phyloP scores from a whole-genome alignment of 306 rosid genomes.

The Neltuma alba region DNA sequence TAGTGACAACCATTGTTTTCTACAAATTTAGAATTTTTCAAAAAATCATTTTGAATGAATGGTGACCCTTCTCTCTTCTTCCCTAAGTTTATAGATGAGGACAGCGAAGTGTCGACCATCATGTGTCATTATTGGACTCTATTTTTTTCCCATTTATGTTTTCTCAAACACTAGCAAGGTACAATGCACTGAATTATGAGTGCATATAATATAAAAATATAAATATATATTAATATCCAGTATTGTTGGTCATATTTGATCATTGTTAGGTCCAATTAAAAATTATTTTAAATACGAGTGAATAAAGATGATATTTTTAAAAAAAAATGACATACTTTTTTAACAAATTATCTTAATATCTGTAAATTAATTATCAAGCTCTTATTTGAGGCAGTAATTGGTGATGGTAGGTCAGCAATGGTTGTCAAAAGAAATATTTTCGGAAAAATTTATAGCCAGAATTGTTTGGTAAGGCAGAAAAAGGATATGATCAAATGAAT shows the following conservation, averaged over 20 bases:
- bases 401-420: too few species aligned
- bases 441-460: background rate
- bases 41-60: background rate
- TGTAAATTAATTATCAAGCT: too few species aligned
- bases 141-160: background rate
- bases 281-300: too few species aligned
- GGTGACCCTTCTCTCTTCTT: constrained; percentile 13
- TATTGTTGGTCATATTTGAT: too few species aligned
- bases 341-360: too few species aligned
- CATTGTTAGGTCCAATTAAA: too few species aligned
- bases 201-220: too few species aligned
- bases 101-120: constrained; percentile 1
- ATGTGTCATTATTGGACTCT: constrained; percentile 21
- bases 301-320: too few species aligned
- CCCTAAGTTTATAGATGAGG: background rate
- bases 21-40: background rate
- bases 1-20: background rate
- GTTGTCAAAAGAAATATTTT: too few species aligned
- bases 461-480: background rate
- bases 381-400: too few species aligned
- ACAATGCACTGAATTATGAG: constrained; percentile 20
- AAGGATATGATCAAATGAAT: background rate
- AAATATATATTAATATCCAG: too few species aligned
- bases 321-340: too few species aligned
- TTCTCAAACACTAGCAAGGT: constrained; percentile 15